These are phyloP conservation scores for Ophiostoma sp. DNA, from an alignment of 2,329 filamentous ascomycete species.

Conservation along the genomic window DNA sequence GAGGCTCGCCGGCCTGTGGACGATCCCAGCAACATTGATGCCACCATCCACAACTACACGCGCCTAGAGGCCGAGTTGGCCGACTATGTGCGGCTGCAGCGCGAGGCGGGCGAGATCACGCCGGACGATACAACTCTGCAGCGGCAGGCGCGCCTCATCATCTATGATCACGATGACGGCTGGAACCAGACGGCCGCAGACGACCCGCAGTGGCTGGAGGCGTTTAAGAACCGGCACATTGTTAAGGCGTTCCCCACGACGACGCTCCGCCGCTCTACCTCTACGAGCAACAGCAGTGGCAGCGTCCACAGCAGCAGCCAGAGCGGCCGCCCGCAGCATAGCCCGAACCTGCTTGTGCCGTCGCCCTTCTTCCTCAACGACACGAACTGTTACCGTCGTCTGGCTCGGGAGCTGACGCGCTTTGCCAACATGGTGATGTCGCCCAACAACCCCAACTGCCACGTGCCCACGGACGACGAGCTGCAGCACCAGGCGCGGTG, in stretches of 20 bases:
- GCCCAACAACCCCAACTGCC: constrained; percentile 59
- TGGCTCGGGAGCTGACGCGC: constrained; percentile 55
- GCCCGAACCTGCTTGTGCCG: constrained; percentile 31
- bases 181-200: constrained; percentile 67
- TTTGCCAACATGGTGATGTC: constrained; percentile 57
- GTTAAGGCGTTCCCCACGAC: neutral
- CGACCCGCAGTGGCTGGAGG: constrained; percentile 53
- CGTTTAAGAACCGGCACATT: constrained; percentile 51
- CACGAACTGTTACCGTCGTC: constrained; percentile 59
- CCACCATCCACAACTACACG: constrained; percentile 59
- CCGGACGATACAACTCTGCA: constrained; percentile 55
- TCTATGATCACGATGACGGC: constrained; percentile 62
- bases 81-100: constrained; percentile 51
- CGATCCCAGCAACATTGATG: constrained; percentile 58
- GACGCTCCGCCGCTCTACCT: neutral
- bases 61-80: constrained; percentile 57
- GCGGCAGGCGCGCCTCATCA: constrained; percentile 58
- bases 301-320: neutral
- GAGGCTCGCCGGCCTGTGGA: constrained; percentile 49
- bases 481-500: constrained; percentile 64
- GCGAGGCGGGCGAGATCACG: constrained; percentile 48
- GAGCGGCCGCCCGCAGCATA: constrained; percentile 20
- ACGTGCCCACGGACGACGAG: constrained; percentile 61
- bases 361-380: constrained; percentile 56
- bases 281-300: neutral